Percentiles rank a stretch among this genome's conserved stretches.
These are phyloP conservation scores for Lentinula aciculospora DNA, from an alignment of 768 basidiomycete genomes.

Conservation along the genomic window DNA sequence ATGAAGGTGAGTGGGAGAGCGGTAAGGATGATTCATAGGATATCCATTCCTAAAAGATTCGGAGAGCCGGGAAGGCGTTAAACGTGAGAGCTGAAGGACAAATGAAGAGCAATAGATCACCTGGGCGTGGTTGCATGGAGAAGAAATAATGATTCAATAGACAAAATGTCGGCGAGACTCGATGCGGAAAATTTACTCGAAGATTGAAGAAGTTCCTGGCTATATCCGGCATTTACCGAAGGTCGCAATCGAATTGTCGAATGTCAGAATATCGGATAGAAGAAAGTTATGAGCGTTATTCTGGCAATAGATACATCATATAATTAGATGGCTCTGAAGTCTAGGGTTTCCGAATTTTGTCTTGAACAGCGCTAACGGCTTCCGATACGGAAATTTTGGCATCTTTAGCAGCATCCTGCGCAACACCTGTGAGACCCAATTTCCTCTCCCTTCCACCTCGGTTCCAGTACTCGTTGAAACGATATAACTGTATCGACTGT, in stretches of 20 bases:
- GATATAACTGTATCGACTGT: slow-evolving; percentile 75
- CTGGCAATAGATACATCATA: neutral
- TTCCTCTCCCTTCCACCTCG: slow-evolving; percentile 81
- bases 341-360: slow-evolving; percentile 31
- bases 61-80: neutral
- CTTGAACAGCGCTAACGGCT: slow-evolving; percentile 40
- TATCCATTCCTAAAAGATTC: neutral
- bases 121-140: neutral
- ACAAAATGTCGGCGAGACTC: neutral
- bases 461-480: slow-evolving; percentile 91
- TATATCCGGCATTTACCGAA: neutral
- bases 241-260: no score
- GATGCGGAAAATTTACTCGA: neutral
- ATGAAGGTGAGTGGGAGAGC: neutral
- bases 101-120: neutral
- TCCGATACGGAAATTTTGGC: slow-evolving; percentile 39
- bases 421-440: slow-evolving; percentile 28
- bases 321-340: neutral
- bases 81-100: neutral
- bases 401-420: slow-evolving; percentile 20
- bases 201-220: neutral
- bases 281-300: neutral
- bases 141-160: no score
- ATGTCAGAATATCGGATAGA: neutral
- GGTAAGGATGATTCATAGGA: neutral